Evolutionary conservation across 1,284 basidiomycete genomes (phyloP).

Genomic region (Rhodofomes roseus): DNA sequence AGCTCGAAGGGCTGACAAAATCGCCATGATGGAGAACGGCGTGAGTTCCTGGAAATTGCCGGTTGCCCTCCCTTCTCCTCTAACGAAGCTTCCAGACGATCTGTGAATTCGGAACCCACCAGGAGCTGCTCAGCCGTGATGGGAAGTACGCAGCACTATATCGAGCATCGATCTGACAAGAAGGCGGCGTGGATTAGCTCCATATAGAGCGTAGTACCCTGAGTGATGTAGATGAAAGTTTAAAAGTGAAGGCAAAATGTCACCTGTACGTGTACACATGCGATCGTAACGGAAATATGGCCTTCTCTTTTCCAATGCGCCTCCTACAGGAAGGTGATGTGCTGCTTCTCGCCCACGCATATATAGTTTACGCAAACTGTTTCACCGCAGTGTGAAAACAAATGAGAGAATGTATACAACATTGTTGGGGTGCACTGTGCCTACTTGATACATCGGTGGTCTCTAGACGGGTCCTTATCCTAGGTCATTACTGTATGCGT

Average conservation of each 20-base stretch:
- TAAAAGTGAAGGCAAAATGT: background rate
- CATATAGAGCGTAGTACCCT: background rate
- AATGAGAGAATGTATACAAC: background rate
- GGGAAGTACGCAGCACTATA: conserved; percentile 71
- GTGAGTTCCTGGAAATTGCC: conserved; percentile 37
- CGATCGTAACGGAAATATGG: background rate
- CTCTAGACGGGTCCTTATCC: background rate
- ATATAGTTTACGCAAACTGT: background rate
- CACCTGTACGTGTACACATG: background rate
- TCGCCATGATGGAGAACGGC: conserved; percentile 83
- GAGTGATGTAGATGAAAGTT: background rate
- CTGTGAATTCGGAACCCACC: conserved; percentile 76
- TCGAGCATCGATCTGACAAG: conserved; percentile 53
- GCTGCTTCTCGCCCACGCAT: background rate
- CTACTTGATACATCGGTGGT: background rate
- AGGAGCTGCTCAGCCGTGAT: conserved; percentile 59
- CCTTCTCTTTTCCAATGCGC: background rate
- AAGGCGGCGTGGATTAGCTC: background rate
- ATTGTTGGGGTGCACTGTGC: background rate
- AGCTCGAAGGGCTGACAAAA: conserved; percentile 75
- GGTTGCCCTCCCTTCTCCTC: conserved; percentile 9
- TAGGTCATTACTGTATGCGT: conserved; percentile 11
- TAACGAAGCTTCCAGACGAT: conserved; percentile 48
- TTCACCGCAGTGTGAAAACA: background rate
- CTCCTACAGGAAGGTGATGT: background rate